Conservation (phyloP, 192 early-diverging fungal genomes). For the Mortierella claussenii region DNA sequence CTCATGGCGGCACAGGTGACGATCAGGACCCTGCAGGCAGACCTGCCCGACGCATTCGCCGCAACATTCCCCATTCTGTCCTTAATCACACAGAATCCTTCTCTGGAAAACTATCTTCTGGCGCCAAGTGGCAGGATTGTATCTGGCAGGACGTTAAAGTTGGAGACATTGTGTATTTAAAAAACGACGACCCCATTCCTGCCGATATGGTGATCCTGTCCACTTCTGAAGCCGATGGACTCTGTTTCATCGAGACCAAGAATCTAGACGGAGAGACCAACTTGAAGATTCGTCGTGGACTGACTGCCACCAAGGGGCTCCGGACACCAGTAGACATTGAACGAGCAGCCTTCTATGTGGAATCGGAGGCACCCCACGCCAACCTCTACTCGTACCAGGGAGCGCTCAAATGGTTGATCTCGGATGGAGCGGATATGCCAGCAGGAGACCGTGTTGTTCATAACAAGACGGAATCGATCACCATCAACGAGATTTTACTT, state of each 20-base stretch:
- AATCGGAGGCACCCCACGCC: constrained; percentile 88
- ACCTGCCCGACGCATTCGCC: constrained; percentile 31
- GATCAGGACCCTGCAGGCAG: constrained; percentile 32
- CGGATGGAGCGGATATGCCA: constrained; percentile 50
- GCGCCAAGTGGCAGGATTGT: constrained; percentile 67
- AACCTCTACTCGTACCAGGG: constrained; percentile 91
- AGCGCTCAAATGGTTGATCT: constrained; percentile 64
- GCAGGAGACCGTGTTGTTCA: constrained; percentile 55
- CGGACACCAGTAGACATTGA: constrained; percentile 68
- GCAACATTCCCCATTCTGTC: constrained; percentile 60
- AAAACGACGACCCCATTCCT: constrained; percentile 87
- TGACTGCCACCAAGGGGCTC: constrained; percentile 70
- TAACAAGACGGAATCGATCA: constrained; percentile 70
- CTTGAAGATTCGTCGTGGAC: constrained; percentile 85
- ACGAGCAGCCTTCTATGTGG: constrained; percentile 71
- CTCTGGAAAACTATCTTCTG: constrained; percentile 2
- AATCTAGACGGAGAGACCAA: constrained; percentile 99
- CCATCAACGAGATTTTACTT: constrained; percentile 85
- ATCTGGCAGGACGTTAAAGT: constrained; percentile 88
- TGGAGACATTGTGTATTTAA: constrained; percentile 89
- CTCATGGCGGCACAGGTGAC: constrained; percentile 1
- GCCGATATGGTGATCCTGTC: constrained; percentile 91
- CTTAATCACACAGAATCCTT: constrained; percentile 43
- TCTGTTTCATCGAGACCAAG: constrained; percentile 97
- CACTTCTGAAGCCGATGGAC: constrained; percentile 83